Evolutionary conservation across 2,329 filamentous ascomycete genomes (phyloP).

Genomic region (Aspergillus amoenus): DNA sequence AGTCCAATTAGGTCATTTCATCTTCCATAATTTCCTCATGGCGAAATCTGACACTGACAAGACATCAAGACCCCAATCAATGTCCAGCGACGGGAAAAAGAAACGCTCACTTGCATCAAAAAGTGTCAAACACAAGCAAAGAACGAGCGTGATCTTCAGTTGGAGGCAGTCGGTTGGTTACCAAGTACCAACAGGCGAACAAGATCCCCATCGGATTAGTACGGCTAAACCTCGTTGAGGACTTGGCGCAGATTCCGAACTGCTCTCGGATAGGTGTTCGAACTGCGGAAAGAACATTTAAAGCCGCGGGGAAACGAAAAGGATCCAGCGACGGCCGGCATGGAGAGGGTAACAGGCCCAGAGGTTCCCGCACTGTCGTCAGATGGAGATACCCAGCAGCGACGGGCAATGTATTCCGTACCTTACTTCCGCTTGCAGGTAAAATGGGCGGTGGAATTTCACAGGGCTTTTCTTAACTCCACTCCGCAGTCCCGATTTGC

Average conservation of each 20-base stretch:
- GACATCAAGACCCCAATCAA: conserved; percentile 5
- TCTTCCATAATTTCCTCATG: not conserved
- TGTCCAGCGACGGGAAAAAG: not conserved
- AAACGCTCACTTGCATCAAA: not conserved
- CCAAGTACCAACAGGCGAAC: too few species aligned
- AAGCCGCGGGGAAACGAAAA: conserved; percentile 2
- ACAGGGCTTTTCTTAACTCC: not conserved
- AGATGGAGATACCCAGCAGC: not conserved
- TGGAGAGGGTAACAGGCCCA: not conserved
- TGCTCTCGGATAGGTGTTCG: conserved; percentile 3
- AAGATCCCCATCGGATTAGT: not conserved
- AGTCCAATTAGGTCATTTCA: conserved; percentile 7
- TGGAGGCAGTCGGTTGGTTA: not conserved
- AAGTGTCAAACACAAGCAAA: not conserved
- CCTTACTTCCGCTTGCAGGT: conserved; percentile 12
- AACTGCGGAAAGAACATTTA: conserved; percentile 3
- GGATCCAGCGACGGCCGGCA: not conserved
- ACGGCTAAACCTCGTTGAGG: conserved; percentile 11
- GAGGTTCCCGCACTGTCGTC: conserved; percentile 2
- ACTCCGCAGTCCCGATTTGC: not conserved
- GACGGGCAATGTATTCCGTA: conserved; percentile 6
- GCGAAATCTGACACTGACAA: conserved; percentile 7
- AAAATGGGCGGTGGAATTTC: not conserved
- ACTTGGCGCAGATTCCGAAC: conserved; percentile 17
- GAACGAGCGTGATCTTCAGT: conserved; percentile 1